Base-by-base conservation (phyloP, 78 protist species). In the Bodo saltans region DNA sequence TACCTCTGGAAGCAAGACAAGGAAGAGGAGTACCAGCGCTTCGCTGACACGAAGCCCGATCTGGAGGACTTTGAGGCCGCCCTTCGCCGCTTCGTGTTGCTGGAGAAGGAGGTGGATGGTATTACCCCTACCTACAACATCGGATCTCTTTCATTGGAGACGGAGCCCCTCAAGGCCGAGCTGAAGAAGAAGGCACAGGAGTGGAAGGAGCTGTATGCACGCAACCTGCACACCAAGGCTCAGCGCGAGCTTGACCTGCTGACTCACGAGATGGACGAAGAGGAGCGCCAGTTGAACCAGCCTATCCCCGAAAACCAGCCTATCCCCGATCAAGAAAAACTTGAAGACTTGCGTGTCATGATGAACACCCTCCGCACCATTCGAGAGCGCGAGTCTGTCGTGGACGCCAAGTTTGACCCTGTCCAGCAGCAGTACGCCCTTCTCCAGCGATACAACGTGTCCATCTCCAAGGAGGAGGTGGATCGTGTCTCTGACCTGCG, bases 161-260 rank as follows among this genome's bases (percentile, higher is more conserved):
- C 87, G 26, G 73, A 25, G 27, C 70, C 85, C 75, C 71, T 92
- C 83, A 89, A 92, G 85, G n/a, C 0, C 23, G 72, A 86, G 35
- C 71, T 92, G 74, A 32, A 0, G 25, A 0, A 52, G 26, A 86
- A 89, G 78, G 89, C 91, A n/a, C 0, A 0, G 32, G 87, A 52
- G 32, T 92, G 95, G 95, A 92, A 92, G 89, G 40, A n/a, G 78
- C 86, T 72, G 69, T 89, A 85, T 32, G 91, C 92, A 17, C 23
- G 41, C 40, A 75, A 87, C 34, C 85, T 92, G 37, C 88, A 89
- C 88, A 0, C 0, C 67, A 72, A 82, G 68, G 93, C 92, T 4
- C 0, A 28, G 29, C 32, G 32, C 27, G 87, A 87, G 33, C 84
- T 92, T 68, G 40, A 52, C 33, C 21, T 0, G 33, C 17, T 88